Conservation (phyloP, 2,329 filamentous ascomycete genomes). For the Venturia oleaginea region DNA sequence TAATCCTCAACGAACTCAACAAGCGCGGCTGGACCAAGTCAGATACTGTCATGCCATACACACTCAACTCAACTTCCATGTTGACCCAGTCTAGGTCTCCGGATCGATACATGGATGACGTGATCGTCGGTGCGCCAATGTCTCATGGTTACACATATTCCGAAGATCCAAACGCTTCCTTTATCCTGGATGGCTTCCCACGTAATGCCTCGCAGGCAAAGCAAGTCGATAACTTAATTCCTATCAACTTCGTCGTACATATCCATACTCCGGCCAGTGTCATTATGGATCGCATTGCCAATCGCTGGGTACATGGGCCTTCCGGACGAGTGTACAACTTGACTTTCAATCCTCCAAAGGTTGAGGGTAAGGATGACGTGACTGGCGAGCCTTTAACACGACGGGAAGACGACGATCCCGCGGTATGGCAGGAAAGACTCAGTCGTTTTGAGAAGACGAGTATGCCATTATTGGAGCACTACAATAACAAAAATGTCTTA, state of each 20-base stretch:
- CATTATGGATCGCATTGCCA: slow-evolving; percentile 80
- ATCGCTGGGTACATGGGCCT: slow-evolving; percentile 86
- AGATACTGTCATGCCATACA: slow-evolving; percentile 37
- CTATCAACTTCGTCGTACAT: slow-evolving; percentile 90
- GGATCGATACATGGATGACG: slow-evolving; percentile 27
- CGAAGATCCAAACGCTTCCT: slow-evolving; percentile 70
- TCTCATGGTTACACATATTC: slow-evolving; percentile 38
- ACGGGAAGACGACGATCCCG: slow-evolving; percentile 75
- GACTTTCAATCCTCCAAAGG: slow-evolving; percentile 76
- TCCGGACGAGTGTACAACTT: slow-evolving; percentile 95
- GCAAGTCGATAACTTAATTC: slow-evolving; percentile 69
- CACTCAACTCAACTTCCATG: slow-evolving; percentile 33
- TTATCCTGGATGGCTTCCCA: slow-evolving; percentile 93
- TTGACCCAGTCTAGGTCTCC: slow-evolving; percentile 16
- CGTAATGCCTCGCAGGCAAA: slow-evolving; percentile 73
- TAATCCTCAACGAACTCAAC: slow-evolving; percentile 84
- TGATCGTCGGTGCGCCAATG: slow-evolving; percentile 33
- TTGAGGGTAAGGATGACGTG: slow-evolving; percentile 74
- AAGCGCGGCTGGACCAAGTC: slow-evolving; percentile 71
- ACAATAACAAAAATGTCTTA: slow-evolving; percentile 72
- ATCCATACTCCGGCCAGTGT: slow-evolving; percentile 78
- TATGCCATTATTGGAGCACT: slow-evolving; percentile 77
- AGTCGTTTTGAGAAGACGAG: slow-evolving; percentile 82
- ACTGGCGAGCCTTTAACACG: slow-evolving; percentile 81
- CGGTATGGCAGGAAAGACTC: slow-evolving; percentile 73